Evolutionary conservation across 495 filamentous ascomycete species (phyloP), one percentile per base, ranked within the genome.

Genomic region (Xylaria bambusicola): DNA sequence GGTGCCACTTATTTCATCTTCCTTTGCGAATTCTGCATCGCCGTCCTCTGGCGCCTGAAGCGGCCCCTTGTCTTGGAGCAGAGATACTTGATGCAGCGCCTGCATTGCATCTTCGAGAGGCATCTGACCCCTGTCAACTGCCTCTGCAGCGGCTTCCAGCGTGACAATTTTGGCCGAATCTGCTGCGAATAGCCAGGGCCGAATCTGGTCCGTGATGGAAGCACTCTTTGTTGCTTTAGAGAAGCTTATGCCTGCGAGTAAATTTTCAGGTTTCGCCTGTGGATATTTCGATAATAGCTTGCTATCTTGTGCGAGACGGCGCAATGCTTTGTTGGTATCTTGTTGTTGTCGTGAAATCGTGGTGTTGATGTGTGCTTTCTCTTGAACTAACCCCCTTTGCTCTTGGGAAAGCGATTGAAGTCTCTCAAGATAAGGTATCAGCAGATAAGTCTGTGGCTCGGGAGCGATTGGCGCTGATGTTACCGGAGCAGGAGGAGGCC

Each of bases 201-300:
- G 71, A 50, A 80, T 69, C 36, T 73, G 68, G 31, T 59, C 65
- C 21, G 75, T 72, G 2, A 74, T 62, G 47, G 75, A 71, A 5
- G 65, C 60, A 0, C 57, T 55, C 45, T 62, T 66, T 2, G 66
- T 67, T 7, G 62, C 60, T 45, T 64, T 64, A 44, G 67, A 50
- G 57, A 69, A 70, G 61, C 62, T 70, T 21, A 50, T 29, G 47
- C 62, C 62, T 4, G 53, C 17, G 6, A 56, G 42, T 33, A 57
- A 27, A 7, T 67, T 47, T 0, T 66, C 68, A 9, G 62, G 38
- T 10, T 66, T 59, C 6, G 62, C 64, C 44, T 84, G 67, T 1
- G 87, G 85, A 54, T 88, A 84, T 38, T 80, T 77, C 0, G 83
- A 85, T 1, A 90, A 79, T 4, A 91, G 76, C 54, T 89, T 86